Conservation (phyloP, 2,329 filamentous ascomycete genomes). For the Cylindrodendrum hubeiense region DNA sequence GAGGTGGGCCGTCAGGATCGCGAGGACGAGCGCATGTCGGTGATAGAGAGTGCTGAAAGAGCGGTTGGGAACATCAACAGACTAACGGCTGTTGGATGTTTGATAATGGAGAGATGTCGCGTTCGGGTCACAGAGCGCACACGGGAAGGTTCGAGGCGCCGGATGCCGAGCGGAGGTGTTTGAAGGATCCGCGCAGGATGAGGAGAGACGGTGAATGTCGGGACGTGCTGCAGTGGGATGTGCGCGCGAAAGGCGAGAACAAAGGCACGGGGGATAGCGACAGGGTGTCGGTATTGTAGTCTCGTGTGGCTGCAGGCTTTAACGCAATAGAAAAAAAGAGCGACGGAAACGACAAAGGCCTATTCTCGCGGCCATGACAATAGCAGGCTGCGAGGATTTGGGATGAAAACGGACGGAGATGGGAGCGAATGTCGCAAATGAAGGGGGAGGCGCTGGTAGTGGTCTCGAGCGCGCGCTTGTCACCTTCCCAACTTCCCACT, state of each 20-base stretch:
- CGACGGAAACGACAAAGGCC: conserved; percentile 29
- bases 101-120: neutral
- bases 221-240: neutral
- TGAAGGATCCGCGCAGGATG: neutral
- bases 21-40: conserved; percentile 22
- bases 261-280: conserved; percentile 15
- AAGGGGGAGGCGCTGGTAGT: conserved; percentile 8
- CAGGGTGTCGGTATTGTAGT: conserved; percentile 29
- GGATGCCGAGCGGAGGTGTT: neutral
- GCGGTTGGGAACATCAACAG: neutral
- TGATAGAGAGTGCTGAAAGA: conserved; percentile 16
- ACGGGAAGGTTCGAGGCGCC: neutral
- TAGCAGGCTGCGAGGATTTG: conserved; percentile 18
- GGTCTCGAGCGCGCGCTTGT: conserved; percentile 1
- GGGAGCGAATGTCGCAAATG: conserved; percentile 26
- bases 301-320: conserved; percentile 9
- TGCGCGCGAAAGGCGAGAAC: neutral
- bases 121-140: neutral
- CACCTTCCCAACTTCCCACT: neutral
- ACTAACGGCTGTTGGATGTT: neutral
- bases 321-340: conserved; percentile 39
- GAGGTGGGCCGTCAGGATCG: conserved; percentile 22
- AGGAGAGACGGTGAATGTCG: neutral
- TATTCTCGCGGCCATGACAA: conserved; percentile 29
- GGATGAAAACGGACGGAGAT: conserved; percentile 35